These are phyloP conservation scores for Colletotrichum sp. DNA, from an alignment of 2,329 filamentous ascomycete species.

Conservation along the genomic window DNA sequence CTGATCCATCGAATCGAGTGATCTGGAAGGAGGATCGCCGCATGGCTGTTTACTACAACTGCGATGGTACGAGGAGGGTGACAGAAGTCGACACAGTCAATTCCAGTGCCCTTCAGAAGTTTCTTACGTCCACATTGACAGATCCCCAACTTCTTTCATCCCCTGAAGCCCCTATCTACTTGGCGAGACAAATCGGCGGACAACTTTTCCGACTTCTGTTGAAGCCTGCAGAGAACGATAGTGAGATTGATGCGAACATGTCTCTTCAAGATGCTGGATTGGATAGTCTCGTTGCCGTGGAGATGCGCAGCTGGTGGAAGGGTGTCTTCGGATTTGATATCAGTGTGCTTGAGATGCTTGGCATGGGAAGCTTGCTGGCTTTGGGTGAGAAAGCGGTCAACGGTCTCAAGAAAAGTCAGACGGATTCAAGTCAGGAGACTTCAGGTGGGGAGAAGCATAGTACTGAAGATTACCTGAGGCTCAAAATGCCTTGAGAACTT, in stretches of 20 bases:
- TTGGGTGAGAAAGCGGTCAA: slow-evolving; percentile 14
- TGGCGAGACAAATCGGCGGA: slow-evolving; percentile 20
- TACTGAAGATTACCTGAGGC: not conserved
- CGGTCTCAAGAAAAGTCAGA: not conserved
- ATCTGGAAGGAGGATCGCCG: slow-evolving; percentile 25
- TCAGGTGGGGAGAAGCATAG: not conserved
- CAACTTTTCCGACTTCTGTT: slow-evolving; percentile 23
- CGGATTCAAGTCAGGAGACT: not conserved
- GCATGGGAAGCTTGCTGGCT: slow-evolving; percentile 18
- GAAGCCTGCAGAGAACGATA: slow-evolving; percentile 24
- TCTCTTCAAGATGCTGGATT: slow-evolving; percentile 19
- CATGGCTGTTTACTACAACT: slow-evolving; percentile 28
- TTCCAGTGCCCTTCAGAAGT: not conserved
- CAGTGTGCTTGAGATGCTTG: slow-evolving; percentile 21
- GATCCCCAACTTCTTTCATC: not conserved
- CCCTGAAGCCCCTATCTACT: not conserved
- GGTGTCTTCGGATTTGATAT: slow-evolving; percentile 24
- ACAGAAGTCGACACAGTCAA: slow-evolving; percentile 28
- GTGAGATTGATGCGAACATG: not conserved
- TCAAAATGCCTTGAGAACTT: slow-evolving; percentile 10
- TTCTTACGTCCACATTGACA: not conserved
- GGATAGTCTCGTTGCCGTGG: slow-evolving; percentile 27
- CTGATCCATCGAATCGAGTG: slow-evolving; percentile 14
- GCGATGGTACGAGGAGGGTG: not conserved
- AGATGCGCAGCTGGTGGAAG: slow-evolving; percentile 28